Evolutionary conservation across 345 rosid genomes (phyloP).

Genomic region (Citrus sinensis): DNA sequence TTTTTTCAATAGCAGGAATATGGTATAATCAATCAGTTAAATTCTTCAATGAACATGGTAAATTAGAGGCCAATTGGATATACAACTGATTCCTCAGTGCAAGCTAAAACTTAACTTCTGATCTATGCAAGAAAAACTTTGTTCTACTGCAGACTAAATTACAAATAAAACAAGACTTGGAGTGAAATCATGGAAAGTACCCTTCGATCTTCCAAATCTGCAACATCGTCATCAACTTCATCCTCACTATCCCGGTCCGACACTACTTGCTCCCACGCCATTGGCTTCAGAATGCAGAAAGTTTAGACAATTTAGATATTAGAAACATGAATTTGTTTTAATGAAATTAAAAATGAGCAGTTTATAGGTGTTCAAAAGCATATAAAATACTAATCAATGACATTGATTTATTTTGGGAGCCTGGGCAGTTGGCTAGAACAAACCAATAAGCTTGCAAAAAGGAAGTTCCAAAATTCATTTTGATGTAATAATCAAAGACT

Average conservation of each 20-base stretch:
- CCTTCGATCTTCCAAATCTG: conserved; percentile 97
- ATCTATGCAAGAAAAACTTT: not conserved
- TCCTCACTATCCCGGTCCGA: conserved; percentile 98
- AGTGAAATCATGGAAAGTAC: conserved; percentile 36
- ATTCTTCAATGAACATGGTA: not conserved
- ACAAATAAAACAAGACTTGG: not conserved
- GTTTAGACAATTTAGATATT: not conserved
- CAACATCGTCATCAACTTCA: conserved; percentile 99
- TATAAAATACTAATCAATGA: not conserved
- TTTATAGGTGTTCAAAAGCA: not conserved
- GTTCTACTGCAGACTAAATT: not conserved
- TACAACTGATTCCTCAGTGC: not conserved
- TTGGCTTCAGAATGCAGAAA: conserved; percentile 52
- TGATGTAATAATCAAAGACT: not conserved
- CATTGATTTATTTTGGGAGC: not conserved
- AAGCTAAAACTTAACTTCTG: not conserved
- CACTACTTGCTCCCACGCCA: conserved; percentile 89
- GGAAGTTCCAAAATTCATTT: not conserved
- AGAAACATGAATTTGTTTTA: not conserved
- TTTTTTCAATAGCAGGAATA: not conserved
- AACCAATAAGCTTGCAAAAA: not conserved
- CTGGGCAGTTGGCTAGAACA: no score
- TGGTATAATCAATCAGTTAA: not conserved
- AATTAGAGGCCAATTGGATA: not conserved
- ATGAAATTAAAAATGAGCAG: not conserved